Conservation (phyloP, 352 stramenopile genomes). For the Phytophthora litchii region DNA sequence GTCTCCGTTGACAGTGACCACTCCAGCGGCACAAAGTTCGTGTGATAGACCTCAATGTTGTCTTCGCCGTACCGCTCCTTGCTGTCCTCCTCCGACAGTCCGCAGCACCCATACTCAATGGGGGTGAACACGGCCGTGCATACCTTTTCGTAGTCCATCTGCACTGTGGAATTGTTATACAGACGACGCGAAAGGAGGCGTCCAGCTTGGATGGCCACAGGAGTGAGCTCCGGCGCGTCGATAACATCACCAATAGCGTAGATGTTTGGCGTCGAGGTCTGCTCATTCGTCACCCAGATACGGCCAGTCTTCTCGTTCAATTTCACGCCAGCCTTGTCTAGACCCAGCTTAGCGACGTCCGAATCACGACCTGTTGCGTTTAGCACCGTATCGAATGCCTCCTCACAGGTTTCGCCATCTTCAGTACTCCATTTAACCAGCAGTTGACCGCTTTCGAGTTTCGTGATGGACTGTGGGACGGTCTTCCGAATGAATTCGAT, state of each 20-base stretch:
- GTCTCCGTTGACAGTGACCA: constrained; percentile 84
- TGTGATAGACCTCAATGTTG: constrained; percentile 96
- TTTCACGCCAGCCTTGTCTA: constrained; percentile 88
- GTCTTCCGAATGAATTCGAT: constrained; percentile 93
- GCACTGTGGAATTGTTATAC: constrained; percentile 77
- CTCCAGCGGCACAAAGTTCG: constrained; percentile 96
- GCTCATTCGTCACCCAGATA: constrained; percentile 91
- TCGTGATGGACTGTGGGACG: constrained; percentile 93
- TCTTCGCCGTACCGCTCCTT: constrained; percentile 89
- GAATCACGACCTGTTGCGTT: constrained; percentile 93
- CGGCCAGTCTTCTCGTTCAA: constrained; percentile 93
- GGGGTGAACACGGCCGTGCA: constrained; percentile 96
- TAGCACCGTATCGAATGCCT: constrained; percentile 97
- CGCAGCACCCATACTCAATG: constrained; percentile 97
- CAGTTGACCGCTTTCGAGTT: constrained; percentile 84
- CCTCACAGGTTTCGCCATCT: constrained; percentile 61
- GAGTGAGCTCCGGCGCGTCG: constrained; percentile 97
- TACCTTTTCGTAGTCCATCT: constrained; percentile 95
- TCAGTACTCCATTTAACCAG: constrained; percentile 83
- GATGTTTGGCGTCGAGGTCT: constrained; percentile 95
- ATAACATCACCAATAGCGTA: constrained; percentile 98
- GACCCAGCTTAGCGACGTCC: constrained; percentile 91
- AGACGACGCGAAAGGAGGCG: constrained; percentile 91
- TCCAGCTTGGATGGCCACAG: constrained; percentile 97
- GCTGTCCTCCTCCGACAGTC: constrained; percentile 96